These are phyloP conservation scores for Colletotrichum eremochloae DNA, from an alignment of 2,329 filamentous ascomycete genomes.

Conservation along the genomic window DNA sequence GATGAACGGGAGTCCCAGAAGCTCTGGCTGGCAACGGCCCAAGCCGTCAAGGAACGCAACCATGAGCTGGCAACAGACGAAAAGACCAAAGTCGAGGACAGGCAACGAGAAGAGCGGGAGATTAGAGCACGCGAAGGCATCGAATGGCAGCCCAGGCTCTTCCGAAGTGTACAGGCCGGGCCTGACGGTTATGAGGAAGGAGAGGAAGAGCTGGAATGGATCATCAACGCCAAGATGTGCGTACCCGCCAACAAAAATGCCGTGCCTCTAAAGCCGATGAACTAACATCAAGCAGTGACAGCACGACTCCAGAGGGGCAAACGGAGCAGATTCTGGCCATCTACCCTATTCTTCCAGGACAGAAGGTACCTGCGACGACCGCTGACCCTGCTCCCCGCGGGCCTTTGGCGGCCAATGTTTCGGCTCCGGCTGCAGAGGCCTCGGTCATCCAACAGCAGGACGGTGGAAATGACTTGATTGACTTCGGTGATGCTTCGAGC, in stretches of 20 bases:
- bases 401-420: slow-evolving; percentile 35
- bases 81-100: slow-evolving; percentile 96
- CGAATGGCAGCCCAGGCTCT: slow-evolving; percentile 91
- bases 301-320: slow-evolving; percentile 75
- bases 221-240: slow-evolving; percentile 89
- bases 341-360: slow-evolving; percentile 85
- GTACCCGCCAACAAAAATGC: slow-evolving; percentile 44
- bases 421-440: slow-evolving; percentile 33
- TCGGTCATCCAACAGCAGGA: slow-evolving; percentile 47
- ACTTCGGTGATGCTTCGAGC: slow-evolving; percentile 59
- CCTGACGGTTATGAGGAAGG: slow-evolving; percentile 81
- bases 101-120: slow-evolving; percentile 89
- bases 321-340: slow-evolving; percentile 88
- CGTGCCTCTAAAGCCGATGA: background rate
- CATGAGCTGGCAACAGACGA: slow-evolving; percentile 93
- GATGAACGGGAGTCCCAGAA: slow-evolving; percentile 90
- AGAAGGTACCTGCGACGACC: slow-evolving; percentile 69
- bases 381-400: slow-evolving; percentile 63
- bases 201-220: slow-evolving; percentile 94
- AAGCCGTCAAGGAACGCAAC: slow-evolving; percentile 86
- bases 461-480: slow-evolving; percentile 62
- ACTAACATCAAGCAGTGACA: slow-evolving; percentile 63
- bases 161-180: slow-evolving; percentile 79
- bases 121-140: slow-evolving; percentile 81
- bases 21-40: slow-evolving; percentile 85